Percentiles rank a stretch among this genome's conserved stretches.
Conservation (phyloP, 371 early-diverging fungal species). For the Mortierella sp. region DNA sequence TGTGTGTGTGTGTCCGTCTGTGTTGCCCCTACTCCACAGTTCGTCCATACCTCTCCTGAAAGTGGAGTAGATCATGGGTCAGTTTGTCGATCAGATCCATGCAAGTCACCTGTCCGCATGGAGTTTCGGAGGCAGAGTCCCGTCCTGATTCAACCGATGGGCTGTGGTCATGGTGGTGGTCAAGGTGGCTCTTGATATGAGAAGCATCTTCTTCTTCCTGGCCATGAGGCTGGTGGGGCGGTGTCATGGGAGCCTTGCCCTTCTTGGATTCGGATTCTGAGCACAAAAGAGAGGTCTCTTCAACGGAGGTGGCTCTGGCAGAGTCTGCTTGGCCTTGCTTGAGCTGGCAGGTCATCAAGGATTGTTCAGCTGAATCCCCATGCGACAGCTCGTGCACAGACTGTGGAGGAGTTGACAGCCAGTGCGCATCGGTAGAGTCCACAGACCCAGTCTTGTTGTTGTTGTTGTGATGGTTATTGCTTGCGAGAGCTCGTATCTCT, state of each 20-base stretch:
- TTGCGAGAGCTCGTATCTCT: neutral
- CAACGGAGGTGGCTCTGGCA: neutral
- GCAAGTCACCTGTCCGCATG: slow-evolving; percentile 22
- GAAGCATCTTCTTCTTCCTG: neutral
- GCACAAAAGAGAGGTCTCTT: neutral
- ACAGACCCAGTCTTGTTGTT: slow-evolving; percentile 1
- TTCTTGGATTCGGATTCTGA: slow-evolving; percentile 1
- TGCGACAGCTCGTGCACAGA: slow-evolving; percentile 30
- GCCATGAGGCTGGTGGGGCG: slow-evolving; percentile 24
- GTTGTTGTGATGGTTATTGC: no score
- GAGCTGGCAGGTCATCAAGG: neutral
- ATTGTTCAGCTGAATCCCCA: slow-evolving; percentile 15
- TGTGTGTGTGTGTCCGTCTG: neutral
- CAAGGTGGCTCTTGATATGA: neutral
- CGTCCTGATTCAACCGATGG: no score
- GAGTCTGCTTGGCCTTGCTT: neutral
- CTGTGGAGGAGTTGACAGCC: slow-evolving; percentile 31
- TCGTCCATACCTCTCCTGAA: slow-evolving; percentile 50
- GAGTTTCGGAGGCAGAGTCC: no score
- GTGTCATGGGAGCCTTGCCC: slow-evolving; percentile 26
- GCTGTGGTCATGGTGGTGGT: neutral
- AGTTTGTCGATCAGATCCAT: slow-evolving; percentile 60
- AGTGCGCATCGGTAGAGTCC: slow-evolving; percentile 1
- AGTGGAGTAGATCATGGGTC: slow-evolving; percentile 55
- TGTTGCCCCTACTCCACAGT: slow-evolving; percentile 1